phyloP scores from a whole-genome alignment of 2,329 filamentous ascomycete genomes.

The Didymella segeticola region DNA sequence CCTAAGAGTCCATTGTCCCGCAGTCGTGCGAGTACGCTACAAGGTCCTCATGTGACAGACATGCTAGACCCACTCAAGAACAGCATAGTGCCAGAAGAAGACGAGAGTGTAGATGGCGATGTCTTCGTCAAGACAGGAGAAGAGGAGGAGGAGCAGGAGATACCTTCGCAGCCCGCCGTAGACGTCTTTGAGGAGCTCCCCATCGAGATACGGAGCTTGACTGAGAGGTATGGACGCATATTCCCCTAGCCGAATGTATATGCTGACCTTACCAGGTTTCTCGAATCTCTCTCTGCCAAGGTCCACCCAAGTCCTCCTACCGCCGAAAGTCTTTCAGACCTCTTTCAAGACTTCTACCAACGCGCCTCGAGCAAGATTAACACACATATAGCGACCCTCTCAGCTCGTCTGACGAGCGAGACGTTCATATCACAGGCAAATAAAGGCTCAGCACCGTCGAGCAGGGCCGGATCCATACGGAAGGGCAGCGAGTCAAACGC shows the following conservation, averaged over 20 bases:
- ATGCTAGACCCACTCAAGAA: slow-evolving; percentile 53
- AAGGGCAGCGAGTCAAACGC: slow-evolving; percentile 46
- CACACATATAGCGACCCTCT: slow-evolving; percentile 83
- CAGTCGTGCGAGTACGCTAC: slow-evolving; percentile 56
- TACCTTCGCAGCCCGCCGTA: slow-evolving; percentile 50
- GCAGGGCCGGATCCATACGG: slow-evolving; percentile 48
- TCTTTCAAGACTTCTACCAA: slow-evolving; percentile 94
- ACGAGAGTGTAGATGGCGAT: slow-evolving; percentile 44
- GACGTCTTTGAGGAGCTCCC: slow-evolving; percentile 87
- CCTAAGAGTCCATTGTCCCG: slow-evolving; percentile 45
- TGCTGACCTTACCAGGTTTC: slow-evolving; percentile 68
- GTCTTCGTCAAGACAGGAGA: slow-evolving; percentile 52
- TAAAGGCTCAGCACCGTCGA: slow-evolving; percentile 51
- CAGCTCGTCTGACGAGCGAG: slow-evolving; percentile 75
- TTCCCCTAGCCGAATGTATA: neutral
- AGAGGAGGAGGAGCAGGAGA: slow-evolving; percentile 38
- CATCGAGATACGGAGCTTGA: slow-evolving; percentile 89
- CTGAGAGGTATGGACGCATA: slow-evolving; percentile 70
- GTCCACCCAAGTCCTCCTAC: slow-evolving; percentile 83
- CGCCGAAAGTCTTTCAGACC: slow-evolving; percentile 79
- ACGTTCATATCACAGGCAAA: slow-evolving; percentile 44
- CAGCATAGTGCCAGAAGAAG: slow-evolving; percentile 43
- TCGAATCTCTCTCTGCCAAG: slow-evolving; percentile 87
- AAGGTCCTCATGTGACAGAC: slow-evolving; percentile 51
- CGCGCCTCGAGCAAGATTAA: slow-evolving; percentile 81